Conservation (phyloP, 306 rosid species). For the Hippophae rhamnoides region DNA sequence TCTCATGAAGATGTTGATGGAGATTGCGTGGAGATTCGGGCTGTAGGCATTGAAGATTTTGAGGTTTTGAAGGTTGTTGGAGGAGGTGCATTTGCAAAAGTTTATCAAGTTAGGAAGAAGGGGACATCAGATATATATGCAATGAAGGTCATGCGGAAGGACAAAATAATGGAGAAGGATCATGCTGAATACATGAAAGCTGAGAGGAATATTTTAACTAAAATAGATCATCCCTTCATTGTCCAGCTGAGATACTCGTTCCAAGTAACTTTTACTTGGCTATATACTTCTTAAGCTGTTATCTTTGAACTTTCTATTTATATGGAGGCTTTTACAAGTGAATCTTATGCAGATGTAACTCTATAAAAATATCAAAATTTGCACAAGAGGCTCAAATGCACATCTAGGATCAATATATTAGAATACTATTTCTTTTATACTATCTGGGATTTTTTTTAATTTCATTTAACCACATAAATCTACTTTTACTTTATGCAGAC, state of each 20-base stretch:
- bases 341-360: neutral
- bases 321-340: neutral
- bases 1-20: slow-evolving; percentile 27
- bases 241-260: slow-evolving; percentile 94
- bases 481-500: slow-evolving; percentile 43
- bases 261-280: slow-evolving; percentile 45
- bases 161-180: slow-evolving; percentile 90
- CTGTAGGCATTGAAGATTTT: slow-evolving; percentile 74
- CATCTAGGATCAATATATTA: neutral
- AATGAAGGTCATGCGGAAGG: slow-evolving; percentile 98
- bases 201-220: slow-evolving; percentile 83
- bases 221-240: slow-evolving; percentile 73
- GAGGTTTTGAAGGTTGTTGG: slow-evolving; percentile 97
- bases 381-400: neutral
- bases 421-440: neutral
- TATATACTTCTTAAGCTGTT: neutral
- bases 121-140: slow-evolving; percentile 91
- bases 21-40: slow-evolving; percentile 25
- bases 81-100: slow-evolving; percentile 94
- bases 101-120: slow-evolving; percentile 83
- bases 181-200: slow-evolving; percentile 97
- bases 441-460: neutral
- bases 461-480: slow-evolving; percentile 2
- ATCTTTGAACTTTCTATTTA: neutral
- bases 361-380: too few relatives aligned